phyloP scores from a whole-genome alignment of 1,284 basidiomycete genomes.

The Naganishia cerealis region DNA sequence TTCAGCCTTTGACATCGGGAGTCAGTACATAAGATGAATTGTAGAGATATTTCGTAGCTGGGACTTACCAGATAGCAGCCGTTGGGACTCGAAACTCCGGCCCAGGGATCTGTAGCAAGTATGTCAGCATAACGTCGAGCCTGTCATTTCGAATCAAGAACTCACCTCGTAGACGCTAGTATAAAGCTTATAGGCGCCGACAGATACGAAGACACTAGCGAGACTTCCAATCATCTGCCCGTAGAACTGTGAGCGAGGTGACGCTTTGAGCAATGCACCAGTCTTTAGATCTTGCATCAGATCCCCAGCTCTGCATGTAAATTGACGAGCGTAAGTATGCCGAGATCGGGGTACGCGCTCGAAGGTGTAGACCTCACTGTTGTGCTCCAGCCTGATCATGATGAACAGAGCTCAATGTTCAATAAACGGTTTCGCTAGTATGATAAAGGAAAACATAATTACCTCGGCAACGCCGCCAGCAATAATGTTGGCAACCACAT shows the following conservation, averaged over 20 bases:
- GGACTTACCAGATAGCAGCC: conserved; percentile 65
- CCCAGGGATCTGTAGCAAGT: conserved; percentile 57
- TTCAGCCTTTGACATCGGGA: conserved; percentile 68
- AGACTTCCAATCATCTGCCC: conserved; percentile 84
- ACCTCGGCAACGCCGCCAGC: conserved; percentile 89
- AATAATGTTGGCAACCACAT: conserved; percentile 91
- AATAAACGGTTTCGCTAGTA: background rate
- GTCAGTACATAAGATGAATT: background rate
- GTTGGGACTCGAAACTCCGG: conserved; percentile 91
- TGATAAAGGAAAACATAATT: background rate
- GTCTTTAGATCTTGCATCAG: conserved; percentile 99
- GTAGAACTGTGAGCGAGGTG: conserved; percentile 81
- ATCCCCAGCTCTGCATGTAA: conserved; percentile 73
- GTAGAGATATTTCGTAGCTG: background rate
- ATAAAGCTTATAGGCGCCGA: conserved; percentile 84
- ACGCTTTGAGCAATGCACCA: conserved; percentile 81
- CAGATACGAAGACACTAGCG: conserved; percentile 82
- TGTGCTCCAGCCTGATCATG: conserved; percentile 73
- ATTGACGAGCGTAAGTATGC: background rate
- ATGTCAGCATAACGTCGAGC: background rate
- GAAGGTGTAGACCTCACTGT: conserved; percentile 62
- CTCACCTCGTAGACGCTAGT: conserved; percentile 70
- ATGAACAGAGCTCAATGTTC: background rate
- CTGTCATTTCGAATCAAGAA: background rate
- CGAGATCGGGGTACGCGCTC: background rate